Evolutionary conservation across 2,329 filamentous ascomycete genomes (phyloP), one percentile per base, ranked within the genome.

Genomic region (Tolypocladium ovalisporum): DNA sequence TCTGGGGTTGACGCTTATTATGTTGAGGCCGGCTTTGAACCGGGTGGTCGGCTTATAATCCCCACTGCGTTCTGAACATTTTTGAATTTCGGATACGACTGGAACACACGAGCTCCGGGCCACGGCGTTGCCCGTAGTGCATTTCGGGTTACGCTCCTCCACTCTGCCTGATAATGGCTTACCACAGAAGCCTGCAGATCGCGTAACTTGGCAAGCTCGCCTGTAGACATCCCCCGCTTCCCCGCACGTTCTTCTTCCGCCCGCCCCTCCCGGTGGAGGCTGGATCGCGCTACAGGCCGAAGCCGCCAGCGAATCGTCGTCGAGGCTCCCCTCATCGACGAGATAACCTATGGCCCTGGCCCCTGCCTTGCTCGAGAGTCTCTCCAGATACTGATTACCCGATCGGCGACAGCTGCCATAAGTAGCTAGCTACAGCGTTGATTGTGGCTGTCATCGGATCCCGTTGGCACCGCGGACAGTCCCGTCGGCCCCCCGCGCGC

Each of bases 401-500:
- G 29, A 51, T 51, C 29, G 47, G 47, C 47, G 17, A 9, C 2
- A 51, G 17, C 4, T 19, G 9, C 27, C 52, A 17, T 27, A 54
- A 54, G 17, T 10, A 40, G 36, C 52, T 54, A 40, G 52, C 12
- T 6, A 40, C 36, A 15, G 24, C 15, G 15, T 19, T 29, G 44
- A 44, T 49, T 32, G 22, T 37, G 7, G 22, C 52, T 39, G 35
- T 27, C 22, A 54, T 36, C 36, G 47, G 47, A 34, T 51, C 29
- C 47, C 29, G 29, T 34, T 51, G 27, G 27, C 27, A n/a, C 47
- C 47, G 47, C 47, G 8, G 47, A 17, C 47, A 6, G 15, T 29
- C 22, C 12, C 2, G 7, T 58, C 57, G 51, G 57, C 34, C n/a
- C 6, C 40, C 57, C 57, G 54, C 57, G 57, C 57, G 34, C 24